Conservation (phyloP, 2,329 filamentous ascomycete genomes). For the Sphaerulina musiva region DNA sequence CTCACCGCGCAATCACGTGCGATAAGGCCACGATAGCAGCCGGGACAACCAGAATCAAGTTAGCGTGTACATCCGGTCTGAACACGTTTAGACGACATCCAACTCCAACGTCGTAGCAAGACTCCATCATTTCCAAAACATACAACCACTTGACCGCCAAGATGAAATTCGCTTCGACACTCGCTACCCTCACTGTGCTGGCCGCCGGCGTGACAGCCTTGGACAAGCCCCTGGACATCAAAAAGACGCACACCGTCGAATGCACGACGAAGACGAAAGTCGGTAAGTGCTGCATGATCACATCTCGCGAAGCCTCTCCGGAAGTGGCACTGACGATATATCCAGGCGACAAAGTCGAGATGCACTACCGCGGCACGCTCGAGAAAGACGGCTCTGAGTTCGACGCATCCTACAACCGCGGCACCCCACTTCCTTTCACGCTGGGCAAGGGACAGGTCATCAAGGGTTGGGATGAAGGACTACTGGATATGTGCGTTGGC, state of each 20-base stretch:
- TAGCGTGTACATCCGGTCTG: not conserved
- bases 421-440: constrained; percentile 68
- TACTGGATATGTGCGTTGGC: constrained; percentile 91
- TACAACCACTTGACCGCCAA: not conserved
- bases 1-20: not conserved
- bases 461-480: constrained; percentile 90
- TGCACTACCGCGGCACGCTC: constrained; percentile 85
- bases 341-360: constrained; percentile 67
- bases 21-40: not conserved
- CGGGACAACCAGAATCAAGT: not conserved
- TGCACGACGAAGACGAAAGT: constrained; percentile 55
- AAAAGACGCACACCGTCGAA: constrained; percentile 65
- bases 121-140: no score
- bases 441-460: constrained; percentile 84
- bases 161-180: constrained; percentile 42
- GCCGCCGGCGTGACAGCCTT: constrained; percentile 42
- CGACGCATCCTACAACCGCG: constrained; percentile 63
- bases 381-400: constrained; percentile 54
- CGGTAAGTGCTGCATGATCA: constrained; percentile 29
- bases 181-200: constrained; percentile 43
- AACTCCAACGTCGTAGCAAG: no score
- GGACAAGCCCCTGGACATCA: constrained; percentile 63
- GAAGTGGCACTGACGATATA: not conserved
- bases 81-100: not conserved
- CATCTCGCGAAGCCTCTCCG: no score